A percentile compares a stretch with the other conserved stretches of the same genome.
These are phyloP conservation scores for Diaporthe destruens DNA, from an alignment of 2,329 filamentous ascomycete species.

Conservation along the genomic window DNA sequence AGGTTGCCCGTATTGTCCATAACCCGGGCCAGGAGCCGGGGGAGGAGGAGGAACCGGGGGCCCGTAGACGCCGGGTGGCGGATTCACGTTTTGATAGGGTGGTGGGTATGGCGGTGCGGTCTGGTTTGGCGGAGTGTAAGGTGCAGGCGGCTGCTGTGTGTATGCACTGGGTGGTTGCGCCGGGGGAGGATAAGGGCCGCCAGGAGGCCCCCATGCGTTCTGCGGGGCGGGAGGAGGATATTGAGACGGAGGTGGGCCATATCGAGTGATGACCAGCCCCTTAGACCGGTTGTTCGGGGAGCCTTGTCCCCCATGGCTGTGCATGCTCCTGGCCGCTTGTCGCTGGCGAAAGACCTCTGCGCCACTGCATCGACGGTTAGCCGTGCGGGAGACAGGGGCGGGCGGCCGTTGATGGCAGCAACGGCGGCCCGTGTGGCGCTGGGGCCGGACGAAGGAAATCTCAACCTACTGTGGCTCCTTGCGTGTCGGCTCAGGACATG, in stretches of 20 bases:
- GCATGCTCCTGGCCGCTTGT: constrained; percentile 42
- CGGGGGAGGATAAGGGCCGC: constrained; percentile 43
- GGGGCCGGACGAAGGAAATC: constrained; percentile 14
- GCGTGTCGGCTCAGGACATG: constrained; percentile 65
- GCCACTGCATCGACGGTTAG: constrained; percentile 44
- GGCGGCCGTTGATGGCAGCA: not conserved
- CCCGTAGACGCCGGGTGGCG: constrained; percentile 35
- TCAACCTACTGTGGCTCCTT: constrained; percentile 63
- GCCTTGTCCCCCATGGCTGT: constrained; percentile 27
- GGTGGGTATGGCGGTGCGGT: constrained; percentile 41
- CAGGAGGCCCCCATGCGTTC: constrained; percentile 43
- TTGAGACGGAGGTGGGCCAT: constrained; percentile 50
- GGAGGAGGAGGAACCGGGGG: constrained; percentile 38
- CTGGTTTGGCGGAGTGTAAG: constrained; percentile 40
- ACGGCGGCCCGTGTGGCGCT: not conserved
- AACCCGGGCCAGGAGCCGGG: constrained; percentile 29
- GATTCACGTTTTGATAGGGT: constrained; percentile 38
- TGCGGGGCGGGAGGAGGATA: constrained; percentile 42
- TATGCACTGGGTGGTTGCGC: constrained; percentile 44
- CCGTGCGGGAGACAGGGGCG: constrained; percentile 29
- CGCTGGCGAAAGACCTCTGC: constrained; percentile 45
- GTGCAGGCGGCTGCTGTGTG: constrained; percentile 35
- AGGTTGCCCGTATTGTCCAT: constrained; percentile 37
- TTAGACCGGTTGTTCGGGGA: constrained; percentile 55
- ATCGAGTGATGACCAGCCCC: constrained; percentile 54